Evolutionary conservation across 108 stramenopile species (phyloP).

Genomic region (Discostella stelligeroides): DNA sequence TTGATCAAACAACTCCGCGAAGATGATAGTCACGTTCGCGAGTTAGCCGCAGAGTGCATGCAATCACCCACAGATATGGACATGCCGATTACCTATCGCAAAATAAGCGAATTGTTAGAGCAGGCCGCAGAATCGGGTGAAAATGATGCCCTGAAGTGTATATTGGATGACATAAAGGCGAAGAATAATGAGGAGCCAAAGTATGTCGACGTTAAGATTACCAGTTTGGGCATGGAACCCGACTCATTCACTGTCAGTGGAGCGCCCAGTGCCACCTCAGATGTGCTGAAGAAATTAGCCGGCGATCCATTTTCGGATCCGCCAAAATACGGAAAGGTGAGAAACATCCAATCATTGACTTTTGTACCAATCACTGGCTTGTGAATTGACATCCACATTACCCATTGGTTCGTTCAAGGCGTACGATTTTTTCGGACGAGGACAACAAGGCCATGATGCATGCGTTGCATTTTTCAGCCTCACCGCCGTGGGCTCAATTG

Average conservation of each 20-base stretch:
- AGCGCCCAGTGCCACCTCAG: constrained; percentile 89
- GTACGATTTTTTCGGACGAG: constrained; percentile 85
- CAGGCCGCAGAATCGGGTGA: constrained; percentile 49
- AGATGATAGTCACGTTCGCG: constrained; percentile 53
- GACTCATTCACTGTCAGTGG: constrained; percentile 84
- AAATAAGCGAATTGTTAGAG: constrained; percentile 65
- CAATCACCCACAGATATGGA: constrained; percentile 33
- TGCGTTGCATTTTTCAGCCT: constrained; percentile 92
- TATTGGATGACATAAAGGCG: constrained; percentile 54
- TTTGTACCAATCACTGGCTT: not conserved
- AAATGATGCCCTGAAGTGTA: constrained; percentile 53
- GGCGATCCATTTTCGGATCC: constrained; percentile 87
- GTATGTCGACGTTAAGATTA: constrained; percentile 83
- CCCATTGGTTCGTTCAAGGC: constrained; percentile 45
- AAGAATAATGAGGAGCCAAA: constrained; percentile 70
- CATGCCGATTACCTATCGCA: constrained; percentile 33
- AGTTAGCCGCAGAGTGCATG: constrained; percentile 43
- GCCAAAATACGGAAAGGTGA: constrained; percentile 85
- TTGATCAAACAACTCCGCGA: constrained; percentile 59
- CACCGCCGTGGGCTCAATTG: constrained; percentile 89
- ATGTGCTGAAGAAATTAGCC: constrained; percentile 83
- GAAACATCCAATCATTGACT: constrained; percentile 7
- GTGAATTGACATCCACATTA: not conserved
- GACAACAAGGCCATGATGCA: constrained; percentile 85
- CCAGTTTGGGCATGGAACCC: constrained; percentile 83